Percentiles rank a stretch among this genome's conserved stretches.
phyloP scores from a whole-genome alignment of 371 early-diverging fungal species.

The Haplosporangium sp. region DNA sequence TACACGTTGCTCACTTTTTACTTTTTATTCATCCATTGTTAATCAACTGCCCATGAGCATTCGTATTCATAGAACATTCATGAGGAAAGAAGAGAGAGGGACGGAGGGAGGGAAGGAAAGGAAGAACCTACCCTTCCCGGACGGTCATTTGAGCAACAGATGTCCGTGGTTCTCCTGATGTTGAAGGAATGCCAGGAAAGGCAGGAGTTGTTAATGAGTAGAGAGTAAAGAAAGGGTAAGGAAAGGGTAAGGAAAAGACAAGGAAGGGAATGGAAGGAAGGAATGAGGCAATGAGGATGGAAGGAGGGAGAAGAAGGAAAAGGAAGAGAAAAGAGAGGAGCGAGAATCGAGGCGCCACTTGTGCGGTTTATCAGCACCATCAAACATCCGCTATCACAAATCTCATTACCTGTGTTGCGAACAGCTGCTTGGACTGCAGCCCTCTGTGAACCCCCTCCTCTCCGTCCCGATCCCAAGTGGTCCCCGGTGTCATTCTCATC shows the following conservation, averaged over 20 bases:
- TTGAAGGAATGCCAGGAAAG: no score
- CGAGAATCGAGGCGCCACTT: not conserved
- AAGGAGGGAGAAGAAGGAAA: not conserved
- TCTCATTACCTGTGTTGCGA: no score
- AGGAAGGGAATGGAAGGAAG: not conserved
- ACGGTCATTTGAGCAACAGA: conserved; percentile 28
- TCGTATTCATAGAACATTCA: no score
- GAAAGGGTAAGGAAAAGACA: not conserved
- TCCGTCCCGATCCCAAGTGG: no score
- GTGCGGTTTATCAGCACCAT: not conserved
- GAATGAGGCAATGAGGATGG: not conserved
- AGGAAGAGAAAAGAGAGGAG: not conserved
- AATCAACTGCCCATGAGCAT: no score
- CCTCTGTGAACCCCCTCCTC: no score
- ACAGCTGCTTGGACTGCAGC: no score
- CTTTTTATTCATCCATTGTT: no score
- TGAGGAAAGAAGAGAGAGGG: not conserved
- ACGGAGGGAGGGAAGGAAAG: not conserved
- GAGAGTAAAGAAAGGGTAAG: not conserved
- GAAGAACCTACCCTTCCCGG: conserved; percentile 41
- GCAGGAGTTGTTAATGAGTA: not conserved
- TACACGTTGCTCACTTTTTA: no score
- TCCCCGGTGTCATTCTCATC: no score
- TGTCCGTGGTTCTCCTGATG: not conserved
- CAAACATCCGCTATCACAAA: no score